Percentiles rank a stretch among this genome's conserved stretches.
Evolutionary conservation across 176 grass and related monocot genomes (phyloP).

Genomic region (Miscanthus lutarioriparius): DNA sequence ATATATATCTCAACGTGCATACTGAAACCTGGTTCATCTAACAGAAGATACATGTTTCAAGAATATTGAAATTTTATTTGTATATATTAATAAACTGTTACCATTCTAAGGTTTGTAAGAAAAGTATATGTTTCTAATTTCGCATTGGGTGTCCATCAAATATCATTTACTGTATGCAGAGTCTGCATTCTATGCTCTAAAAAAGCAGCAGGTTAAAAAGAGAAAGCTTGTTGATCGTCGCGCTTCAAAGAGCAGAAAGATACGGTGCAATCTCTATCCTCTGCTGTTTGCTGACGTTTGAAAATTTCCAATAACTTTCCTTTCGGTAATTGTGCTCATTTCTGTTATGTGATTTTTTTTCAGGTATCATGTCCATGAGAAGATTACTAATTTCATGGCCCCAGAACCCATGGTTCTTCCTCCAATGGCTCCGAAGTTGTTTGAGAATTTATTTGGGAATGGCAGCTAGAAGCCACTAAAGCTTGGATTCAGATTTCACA

Average conservation of each 20-base stretch:
- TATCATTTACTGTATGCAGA: slow-evolving; percentile 52
- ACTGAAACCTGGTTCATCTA: not conserved
- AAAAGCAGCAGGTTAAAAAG: slow-evolving; percentile 81
- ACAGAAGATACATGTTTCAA: not conserved
- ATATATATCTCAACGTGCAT: not conserved
- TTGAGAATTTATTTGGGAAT: slow-evolving; percentile 75
- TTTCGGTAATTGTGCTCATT: not conserved
- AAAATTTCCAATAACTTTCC: not conserved
- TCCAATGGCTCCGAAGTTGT: slow-evolving; percentile 67
- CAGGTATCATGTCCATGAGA: slow-evolving; percentile 88
- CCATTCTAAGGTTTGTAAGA: not conserved
- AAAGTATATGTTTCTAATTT: not conserved
- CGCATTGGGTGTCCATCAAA: not conserved
- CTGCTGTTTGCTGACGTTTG: not conserved
- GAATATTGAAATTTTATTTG: not conserved
- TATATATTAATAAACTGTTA: not conserved
- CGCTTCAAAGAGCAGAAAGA: slow-evolving; percentile 95
- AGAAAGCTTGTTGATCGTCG: slow-evolving; percentile 79
- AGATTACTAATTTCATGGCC: slow-evolving; percentile 93
- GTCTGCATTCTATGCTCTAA: slow-evolving; percentile 61
- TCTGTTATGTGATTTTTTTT: not conserved
- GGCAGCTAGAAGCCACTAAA: slow-evolving; percentile 30
- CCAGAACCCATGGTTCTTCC: slow-evolving; percentile 63
- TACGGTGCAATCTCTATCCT: slow-evolving; percentile 43
- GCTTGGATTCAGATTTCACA: not conserved